Conservation (phyloP, 495 filamentous ascomycete species). For the Hypoxylon lenormandii region DNA sequence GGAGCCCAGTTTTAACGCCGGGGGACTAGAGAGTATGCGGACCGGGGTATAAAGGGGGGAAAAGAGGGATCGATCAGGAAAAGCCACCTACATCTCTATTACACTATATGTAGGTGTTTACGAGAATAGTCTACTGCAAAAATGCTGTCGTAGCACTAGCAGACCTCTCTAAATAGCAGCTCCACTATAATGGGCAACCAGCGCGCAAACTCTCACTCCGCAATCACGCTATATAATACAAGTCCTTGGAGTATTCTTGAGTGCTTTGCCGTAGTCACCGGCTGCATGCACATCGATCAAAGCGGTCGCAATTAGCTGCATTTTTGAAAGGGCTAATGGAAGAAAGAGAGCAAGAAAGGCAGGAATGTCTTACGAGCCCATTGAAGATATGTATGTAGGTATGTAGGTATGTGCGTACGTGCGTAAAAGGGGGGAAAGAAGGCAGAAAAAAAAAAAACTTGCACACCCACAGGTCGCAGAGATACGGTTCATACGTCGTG, state of each 20-base stretch:
- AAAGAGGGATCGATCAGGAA: conserved; percentile 5
- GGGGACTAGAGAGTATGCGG: conserved; percentile 3
- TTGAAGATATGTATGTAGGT: background rate
- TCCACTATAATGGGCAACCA: conserved; percentile 32
- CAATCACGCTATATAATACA: conserved; percentile 36
- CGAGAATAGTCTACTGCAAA: conserved; percentile 37
- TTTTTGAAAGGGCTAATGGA: conserved; percentile 4
- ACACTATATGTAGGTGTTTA: conserved; percentile 33
- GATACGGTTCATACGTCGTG: conserved; percentile 7
- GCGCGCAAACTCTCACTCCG: conserved; percentile 23
- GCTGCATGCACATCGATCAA: conserved; percentile 44
- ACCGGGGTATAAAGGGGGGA: conserved; percentile 17
- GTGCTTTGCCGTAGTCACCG: conserved; percentile 6
- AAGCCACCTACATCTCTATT: conserved; percentile 31
- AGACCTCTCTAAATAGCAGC: conserved; percentile 16
- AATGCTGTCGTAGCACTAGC: conserved; percentile 33
- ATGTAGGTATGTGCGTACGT: too few species aligned
- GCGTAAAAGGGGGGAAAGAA: background rate
- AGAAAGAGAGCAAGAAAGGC: background rate
- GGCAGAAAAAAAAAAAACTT: background rate
- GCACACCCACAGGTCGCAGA: conserved; percentile 7
- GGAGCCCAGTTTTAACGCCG: conserved; percentile 3
- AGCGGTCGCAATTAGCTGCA: conserved; percentile 25
- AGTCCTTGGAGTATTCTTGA: background rate
- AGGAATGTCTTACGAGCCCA: too few species aligned